Evolutionary conservation across 495 filamentous ascomycete species (phyloP).

Genomic region (Penicillium daleae): DNA sequence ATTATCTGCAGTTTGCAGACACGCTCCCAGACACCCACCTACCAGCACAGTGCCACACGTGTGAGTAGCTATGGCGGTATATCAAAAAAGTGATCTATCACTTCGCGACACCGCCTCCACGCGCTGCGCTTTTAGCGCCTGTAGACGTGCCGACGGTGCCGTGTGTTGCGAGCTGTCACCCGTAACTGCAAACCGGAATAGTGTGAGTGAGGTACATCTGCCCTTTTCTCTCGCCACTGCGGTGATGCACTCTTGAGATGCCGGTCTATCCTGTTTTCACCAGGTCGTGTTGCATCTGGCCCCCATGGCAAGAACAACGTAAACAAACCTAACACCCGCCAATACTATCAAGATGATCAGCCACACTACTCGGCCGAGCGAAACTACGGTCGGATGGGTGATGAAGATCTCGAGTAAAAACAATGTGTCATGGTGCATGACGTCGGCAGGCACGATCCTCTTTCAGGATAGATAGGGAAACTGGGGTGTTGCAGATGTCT

Average conservation of each 20-base stretch:
- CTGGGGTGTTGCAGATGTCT: neutral
- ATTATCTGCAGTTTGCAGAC: neutral
- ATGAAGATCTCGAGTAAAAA: conserved; percentile 20
- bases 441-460: neutral
- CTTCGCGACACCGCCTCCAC: conserved; percentile 1
- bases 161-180: neutral
- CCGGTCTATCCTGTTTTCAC: neutral
- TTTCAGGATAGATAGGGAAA: conserved; percentile 24
- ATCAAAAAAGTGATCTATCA: conserved; percentile 11
- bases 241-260: neutral
- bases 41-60: conserved; percentile 3
- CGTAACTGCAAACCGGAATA: too few species aligned
- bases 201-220: too few species aligned
- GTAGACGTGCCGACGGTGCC: neutral
- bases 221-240: neutral
- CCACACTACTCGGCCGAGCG: neutral
- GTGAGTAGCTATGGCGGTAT: neutral
- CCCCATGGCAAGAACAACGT: neutral
- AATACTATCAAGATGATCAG: too few species aligned
- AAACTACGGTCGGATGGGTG: too few species aligned
- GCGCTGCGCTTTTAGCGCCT: conserved; percentile 5
- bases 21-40: neutral
- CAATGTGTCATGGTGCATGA: conserved; percentile 9
- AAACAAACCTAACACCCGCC: too few species aligned
- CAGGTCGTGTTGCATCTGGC: neutral